Base-by-base conservation (phyloP, 2,329 filamentous ascomycete species). In the Chaetothyriales sp. region DNA sequence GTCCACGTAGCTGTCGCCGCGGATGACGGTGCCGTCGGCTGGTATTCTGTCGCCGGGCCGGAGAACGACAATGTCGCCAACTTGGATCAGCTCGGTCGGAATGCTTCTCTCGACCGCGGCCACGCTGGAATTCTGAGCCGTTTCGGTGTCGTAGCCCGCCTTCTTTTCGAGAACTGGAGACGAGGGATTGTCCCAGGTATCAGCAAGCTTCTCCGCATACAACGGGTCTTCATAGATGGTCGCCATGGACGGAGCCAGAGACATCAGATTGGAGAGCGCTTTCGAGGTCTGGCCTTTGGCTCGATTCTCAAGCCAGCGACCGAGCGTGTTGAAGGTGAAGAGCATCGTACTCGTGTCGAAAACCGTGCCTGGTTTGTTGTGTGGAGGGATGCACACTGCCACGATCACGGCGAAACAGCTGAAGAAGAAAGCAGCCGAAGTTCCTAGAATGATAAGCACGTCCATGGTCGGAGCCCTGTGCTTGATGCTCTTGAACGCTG, bases 321-420 rank as follows among this genome's bases (percentile, higher is more conserved):
- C 87, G 2, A 98, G 70, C 1, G 84, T 88, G 65, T 95, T 87
- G 64, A 98, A 96, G 0, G 88, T 95, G 65, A 98, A 89, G 48
- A 98, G 75, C 92, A 96, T 98, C 19, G 88, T 95, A 68, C 89
- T 95, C 1, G 92, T 98, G 63, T 98, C 92, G 61, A 98, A 98
- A 15, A 95, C 84, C 1, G 88, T 95, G 56, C 80, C 82, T 0
- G 92, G 92, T 46, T 86, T 79, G 2, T 75, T 78, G 64, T 96
- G 87, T 5, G 87, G 85, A 19, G 79, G 72, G n/a, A 78, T 73
- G 12, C 85, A 58, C 18, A 96, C 65, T 0, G 88, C 93, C 15
- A 96, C 80, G 3, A 83, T 50, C 87, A 98, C 95, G 15, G 87
- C 79, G 46, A 86, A 79, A 59, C 88, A 70, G 65, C 90, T 96